Conservation (phyloP, 1,284 basidiomycete genomes). For the Cryptococcus sp. region DNA sequence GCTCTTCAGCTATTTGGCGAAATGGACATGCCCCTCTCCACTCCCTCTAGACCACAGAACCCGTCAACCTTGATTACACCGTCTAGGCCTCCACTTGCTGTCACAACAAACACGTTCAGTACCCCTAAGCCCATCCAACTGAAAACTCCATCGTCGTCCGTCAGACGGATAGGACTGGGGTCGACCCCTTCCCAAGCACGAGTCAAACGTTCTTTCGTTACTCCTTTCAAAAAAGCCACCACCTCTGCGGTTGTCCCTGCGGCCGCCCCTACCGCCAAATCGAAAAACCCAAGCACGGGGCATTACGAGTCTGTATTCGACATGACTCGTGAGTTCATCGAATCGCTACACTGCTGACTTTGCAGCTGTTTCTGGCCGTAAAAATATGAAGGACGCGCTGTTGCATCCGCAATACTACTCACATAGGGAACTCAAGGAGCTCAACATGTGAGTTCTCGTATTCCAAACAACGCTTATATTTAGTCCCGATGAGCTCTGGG, state of each 20-base stretch:
- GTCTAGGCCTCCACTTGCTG: slow-evolving; percentile 26
- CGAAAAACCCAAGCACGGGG: background rate
- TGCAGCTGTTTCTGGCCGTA: slow-evolving; percentile 26
- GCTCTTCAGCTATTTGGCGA: slow-evolving; percentile 7
- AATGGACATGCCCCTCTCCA: slow-evolving; percentile 2
- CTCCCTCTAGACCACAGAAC: background rate
- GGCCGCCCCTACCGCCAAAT: background rate
- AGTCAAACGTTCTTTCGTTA: slow-evolving; percentile 35
- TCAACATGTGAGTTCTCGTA: slow-evolving; percentile 63
- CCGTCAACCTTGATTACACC: slow-evolving; percentile 12
- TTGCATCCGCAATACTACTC: slow-evolving; percentile 63
- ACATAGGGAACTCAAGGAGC: slow-evolving; percentile 57
- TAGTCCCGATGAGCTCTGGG: slow-evolving; percentile 59
- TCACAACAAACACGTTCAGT: slow-evolving; percentile 35
- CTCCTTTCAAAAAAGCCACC: slow-evolving; percentile 45
- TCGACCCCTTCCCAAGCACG: slow-evolving; percentile 27
- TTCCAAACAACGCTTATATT: background rate
- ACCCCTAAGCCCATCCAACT: slow-evolving; percentile 27
- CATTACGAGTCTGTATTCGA: slow-evolving; percentile 41
- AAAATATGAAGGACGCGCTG: slow-evolving; percentile 28
- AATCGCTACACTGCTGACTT: slow-evolving; percentile 2
- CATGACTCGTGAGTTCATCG: slow-evolving; percentile 34
- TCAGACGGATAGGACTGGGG: slow-evolving; percentile 46
- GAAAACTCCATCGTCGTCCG: slow-evolving; percentile 30
- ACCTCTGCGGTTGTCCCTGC: slow-evolving; percentile 3